Evolutionary conservation across 768 basidiomycete genomes (phyloP), one percentile per base, ranked within the genome.

Genomic region (Tremella fuciformis): DNA sequence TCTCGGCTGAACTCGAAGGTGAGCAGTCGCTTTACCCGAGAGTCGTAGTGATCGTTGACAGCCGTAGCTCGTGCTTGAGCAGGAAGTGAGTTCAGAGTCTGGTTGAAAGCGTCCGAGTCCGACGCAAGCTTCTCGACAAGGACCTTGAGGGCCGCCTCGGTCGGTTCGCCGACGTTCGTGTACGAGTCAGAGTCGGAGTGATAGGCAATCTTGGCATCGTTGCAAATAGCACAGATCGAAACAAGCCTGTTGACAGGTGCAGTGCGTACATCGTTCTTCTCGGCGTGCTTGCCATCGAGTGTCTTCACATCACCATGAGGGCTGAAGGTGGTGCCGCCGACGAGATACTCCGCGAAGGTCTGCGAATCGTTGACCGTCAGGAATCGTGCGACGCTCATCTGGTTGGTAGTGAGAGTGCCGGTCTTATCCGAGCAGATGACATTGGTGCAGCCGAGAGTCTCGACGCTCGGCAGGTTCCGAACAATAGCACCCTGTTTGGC

Each of bases 401-500:
- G 94, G 78, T 91, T 96, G 13, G 91, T 96, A 9, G 92, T 96
- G 70, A 96, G 73, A 34, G 91, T 93, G 38, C 70, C 93, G 22
- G 94, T 99, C 82, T 99, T 99, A 80, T 99, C 94, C 2, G 91
- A 93, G 77, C 94, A 99, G 66, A 99, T 98, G 50, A 99, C 91
- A 74, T 96, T 97, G 42, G 93, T 96, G 80, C 92, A 93, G 0
- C 94, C 94, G 7, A 99, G 82, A 39, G 94, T 98, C 79, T 99
- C 94, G 29, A 99, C 96, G 63, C 88, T 91, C 8, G 94, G 96
- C 62, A 99, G 80, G 77, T 94, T 93, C 68, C 93, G 81, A 54
- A 99, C 94, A 69, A 99, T 99, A 1, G 94, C 94, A 62, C 97
- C 96, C 79, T 93, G 89, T 81, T 96, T 89, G 0, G 94, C 93